Conservation (phyloP, 768 basidiomycete genomes). For the Pisolithus albus region DNA sequence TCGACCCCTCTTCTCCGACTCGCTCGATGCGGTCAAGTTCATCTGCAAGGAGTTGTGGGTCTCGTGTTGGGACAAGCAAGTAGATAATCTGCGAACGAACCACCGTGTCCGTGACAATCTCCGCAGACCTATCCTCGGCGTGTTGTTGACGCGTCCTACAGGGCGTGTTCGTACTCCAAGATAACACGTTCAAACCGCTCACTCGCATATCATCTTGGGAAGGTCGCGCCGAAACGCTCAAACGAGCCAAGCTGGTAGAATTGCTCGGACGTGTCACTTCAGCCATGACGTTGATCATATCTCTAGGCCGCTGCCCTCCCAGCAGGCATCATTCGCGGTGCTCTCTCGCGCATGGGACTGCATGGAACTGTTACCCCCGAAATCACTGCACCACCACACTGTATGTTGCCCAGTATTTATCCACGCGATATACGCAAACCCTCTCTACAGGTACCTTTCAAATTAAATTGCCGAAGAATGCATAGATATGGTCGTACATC, state of each 20-base stretch:
- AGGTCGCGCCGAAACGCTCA: conserved; percentile 66
- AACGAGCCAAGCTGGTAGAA: conserved; percentile 62
- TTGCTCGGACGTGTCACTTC: not conserved
- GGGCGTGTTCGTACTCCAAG: conserved; percentile 93
- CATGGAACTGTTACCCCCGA: conserved; percentile 73
- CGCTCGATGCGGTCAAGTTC: conserved; percentile 89
- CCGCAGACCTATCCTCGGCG: not conserved
- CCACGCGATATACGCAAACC: not conserved
- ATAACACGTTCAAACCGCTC: conserved; percentile 84
- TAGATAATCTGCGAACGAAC: conserved; percentile 92
- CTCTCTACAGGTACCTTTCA: conserved; percentile 67
- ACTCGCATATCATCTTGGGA: conserved; percentile 75
- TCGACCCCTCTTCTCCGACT: conserved; percentile 67
- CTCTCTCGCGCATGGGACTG: conserved; percentile 71
- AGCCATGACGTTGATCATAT: not conserved
- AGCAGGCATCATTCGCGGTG: conserved; percentile 78
- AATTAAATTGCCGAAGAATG: conserved; percentile 66
- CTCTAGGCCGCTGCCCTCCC: conserved; percentile 74
- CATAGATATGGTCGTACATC: conserved; percentile 21
- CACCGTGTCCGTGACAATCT: conserved; percentile 57
- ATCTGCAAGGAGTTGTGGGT: conserved; percentile 96
- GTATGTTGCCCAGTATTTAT: conserved; percentile 35
- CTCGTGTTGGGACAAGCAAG: conserved; percentile 89
- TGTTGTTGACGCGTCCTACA: conserved; percentile 23
- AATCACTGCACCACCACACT: conserved; percentile 77